Evolutionary conservation across 2,329 filamentous ascomycete species (phyloP).

Genomic region (Colletotrichum simmondsii): DNA sequence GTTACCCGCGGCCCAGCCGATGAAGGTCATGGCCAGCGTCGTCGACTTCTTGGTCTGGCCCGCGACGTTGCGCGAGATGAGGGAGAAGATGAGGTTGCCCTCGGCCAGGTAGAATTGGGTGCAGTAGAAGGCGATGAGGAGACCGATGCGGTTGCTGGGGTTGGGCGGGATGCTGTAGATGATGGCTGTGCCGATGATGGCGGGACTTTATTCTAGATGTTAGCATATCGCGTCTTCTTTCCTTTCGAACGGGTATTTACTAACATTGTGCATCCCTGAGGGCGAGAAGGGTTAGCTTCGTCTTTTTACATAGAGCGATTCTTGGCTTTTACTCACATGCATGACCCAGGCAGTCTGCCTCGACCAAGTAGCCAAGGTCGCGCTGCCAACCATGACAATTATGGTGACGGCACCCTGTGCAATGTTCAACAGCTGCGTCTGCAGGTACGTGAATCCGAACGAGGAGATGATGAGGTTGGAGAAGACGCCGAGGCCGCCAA

Average conservation of each 20-base stretch:
- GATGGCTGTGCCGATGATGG: conserved; percentile 49
- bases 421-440: conserved; percentile 59
- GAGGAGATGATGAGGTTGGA: conserved; percentile 72
- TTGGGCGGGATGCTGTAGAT: conserved; percentile 48
- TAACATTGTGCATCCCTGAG: conserved; percentile 39
- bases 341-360: conserved; percentile 60
- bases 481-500: conserved; percentile 72
- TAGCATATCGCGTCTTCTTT: neutral
- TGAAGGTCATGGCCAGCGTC: conserved; percentile 59
- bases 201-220: neutral
- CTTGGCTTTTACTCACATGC: conserved; percentile 2
- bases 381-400: conserved; percentile 43
- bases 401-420: conserved; percentile 62
- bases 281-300: conserved; percentile 72
- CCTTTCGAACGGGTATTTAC: neutral
- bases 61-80: conserved; percentile 76
- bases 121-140: conserved; percentile 54
- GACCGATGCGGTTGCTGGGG: conserved; percentile 45
- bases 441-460: conserved; percentile 68
- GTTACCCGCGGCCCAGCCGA: conserved; percentile 57
- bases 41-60: conserved; percentile 76
- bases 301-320: conserved; percentile 66
- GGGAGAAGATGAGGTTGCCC: conserved; percentile 68
- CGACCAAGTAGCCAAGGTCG: conserved; percentile 63
- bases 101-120: conserved; percentile 55